A percentile compares a stretch with the other conserved stretches of the same genome.
These are phyloP conservation scores for Macrophomina pseudophaseolina DNA, from an alignment of 2,329 filamentous ascomycete species.

Conservation along the genomic window DNA sequence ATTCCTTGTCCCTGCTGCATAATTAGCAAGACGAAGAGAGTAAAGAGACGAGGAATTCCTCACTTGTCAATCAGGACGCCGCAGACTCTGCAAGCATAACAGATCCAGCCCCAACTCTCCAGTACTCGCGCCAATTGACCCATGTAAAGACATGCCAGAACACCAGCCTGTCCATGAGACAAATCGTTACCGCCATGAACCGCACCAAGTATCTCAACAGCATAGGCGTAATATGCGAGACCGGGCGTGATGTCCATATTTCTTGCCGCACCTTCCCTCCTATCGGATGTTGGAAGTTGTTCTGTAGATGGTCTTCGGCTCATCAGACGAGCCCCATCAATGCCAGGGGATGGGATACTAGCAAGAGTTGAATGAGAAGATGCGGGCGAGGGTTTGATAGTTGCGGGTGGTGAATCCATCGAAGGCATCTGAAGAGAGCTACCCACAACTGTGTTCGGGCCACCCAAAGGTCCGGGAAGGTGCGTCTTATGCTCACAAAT, in stretches of 20 bases:
- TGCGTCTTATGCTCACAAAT: slow-evolving; percentile 66
- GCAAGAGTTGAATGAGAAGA: slow-evolving; percentile 45
- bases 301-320: slow-evolving; percentile 46
- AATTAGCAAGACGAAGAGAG: neutral
- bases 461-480: slow-evolving; percentile 62
- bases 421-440: slow-evolving; percentile 26
- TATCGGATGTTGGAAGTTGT: neutral
- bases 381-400: slow-evolving; percentile 45
- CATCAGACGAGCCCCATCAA: slow-evolving; percentile 28
- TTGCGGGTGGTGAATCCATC: slow-evolving; percentile 34
- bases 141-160: slow-evolving; percentile 86
- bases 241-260: slow-evolving; percentile 90
- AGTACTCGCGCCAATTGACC: slow-evolving; percentile 85
- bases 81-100: slow-evolving; percentile 63
- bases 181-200: slow-evolving; percentile 79
- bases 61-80: slow-evolving; percentile 78
- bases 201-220: slow-evolving; percentile 83
- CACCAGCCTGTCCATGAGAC: slow-evolving; percentile 80
- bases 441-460: slow-evolving; percentile 44
- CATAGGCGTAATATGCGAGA: slow-evolving; percentile 85
- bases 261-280: slow-evolving; percentile 38
- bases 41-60: slow-evolving; percentile 28
- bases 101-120: slow-evolving; percentile 79
- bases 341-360: slow-evolving; percentile 30
- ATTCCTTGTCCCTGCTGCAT: slow-evolving; percentile 19